Evolutionary conservation across 2,329 filamentous ascomycete species (phyloP).

Genomic region (Colletotrichum melonis): DNA sequence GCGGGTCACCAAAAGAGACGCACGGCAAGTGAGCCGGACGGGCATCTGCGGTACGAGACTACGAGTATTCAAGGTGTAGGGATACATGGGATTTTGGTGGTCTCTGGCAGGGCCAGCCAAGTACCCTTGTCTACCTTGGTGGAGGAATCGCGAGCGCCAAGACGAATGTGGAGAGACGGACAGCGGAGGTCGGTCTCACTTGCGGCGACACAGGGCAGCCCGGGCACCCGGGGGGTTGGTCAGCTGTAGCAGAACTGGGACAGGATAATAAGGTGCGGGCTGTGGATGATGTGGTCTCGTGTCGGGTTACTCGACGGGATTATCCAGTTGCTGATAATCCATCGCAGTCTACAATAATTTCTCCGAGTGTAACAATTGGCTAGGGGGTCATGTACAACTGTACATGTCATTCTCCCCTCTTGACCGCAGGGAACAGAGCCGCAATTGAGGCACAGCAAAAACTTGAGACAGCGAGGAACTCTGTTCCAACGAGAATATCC

Average conservation of each 20-base stretch:
- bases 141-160: conserved; percentile 25
- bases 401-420: neutral
- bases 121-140: conserved; percentile 5
- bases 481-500: neutral
- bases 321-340: conserved; percentile 9
- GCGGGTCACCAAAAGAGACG: neutral
- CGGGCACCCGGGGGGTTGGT: conserved; percentile 18
- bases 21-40: conserved; percentile 10
- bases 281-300: neutral
- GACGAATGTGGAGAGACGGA: conserved; percentile 22
- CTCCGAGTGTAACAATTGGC: neutral
- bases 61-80: too few species aligned
- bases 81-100: neutral
- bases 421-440: conserved; percentile 10
- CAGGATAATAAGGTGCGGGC: neutral
- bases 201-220: conserved; percentile 25
- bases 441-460: conserved; percentile 9
- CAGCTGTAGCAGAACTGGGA: conserved; percentile 26
- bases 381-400: neutral
- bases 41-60: neutral
- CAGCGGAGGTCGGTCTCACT: conserved; percentile 24
- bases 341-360: neutral
- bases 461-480: neutral
- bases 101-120: neutral
- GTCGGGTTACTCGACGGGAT: conserved; percentile 1